Evolutionary conservation across 2,329 filamentous ascomycete genomes (phyloP).

Genomic region (Colletotrichum shisoi): DNA sequence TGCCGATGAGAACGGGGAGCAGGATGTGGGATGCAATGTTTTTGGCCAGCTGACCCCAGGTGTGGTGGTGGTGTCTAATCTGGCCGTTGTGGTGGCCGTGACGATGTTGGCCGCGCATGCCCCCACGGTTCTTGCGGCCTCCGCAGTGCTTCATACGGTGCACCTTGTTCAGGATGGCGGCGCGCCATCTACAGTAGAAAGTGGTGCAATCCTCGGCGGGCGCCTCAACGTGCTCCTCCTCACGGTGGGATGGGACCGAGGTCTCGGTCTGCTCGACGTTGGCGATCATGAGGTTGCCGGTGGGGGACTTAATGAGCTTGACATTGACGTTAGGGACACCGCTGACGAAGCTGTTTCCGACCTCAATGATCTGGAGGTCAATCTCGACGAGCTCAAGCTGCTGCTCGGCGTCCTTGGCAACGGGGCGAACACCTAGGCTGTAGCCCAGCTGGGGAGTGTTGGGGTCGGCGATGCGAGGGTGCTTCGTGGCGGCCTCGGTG

Average conservation of each 20-base stretch:
- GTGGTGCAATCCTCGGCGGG: constrained; percentile 50
- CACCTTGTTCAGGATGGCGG: constrained; percentile 52
- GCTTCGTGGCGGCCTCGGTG: constrained; percentile 43
- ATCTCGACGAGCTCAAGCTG: constrained; percentile 62
- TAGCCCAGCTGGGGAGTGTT: constrained; percentile 57
- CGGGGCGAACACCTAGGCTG: constrained; percentile 54
- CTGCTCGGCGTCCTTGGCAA: constrained; percentile 60
- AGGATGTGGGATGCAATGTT: constrained; percentile 69
- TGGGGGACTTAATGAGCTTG: constrained; percentile 67
- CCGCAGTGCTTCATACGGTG: constrained; percentile 51
- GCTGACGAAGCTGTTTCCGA: constrained; percentile 64
- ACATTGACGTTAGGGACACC: constrained; percentile 65
- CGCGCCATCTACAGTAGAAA: constrained; percentile 64
- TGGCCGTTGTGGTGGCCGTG: constrained; percentile 46
- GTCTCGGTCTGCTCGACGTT: constrained; percentile 53
- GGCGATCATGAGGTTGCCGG: constrained; percentile 64
- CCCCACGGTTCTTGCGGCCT: constrained; percentile 41
- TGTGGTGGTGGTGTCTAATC: constrained; percentile 43
- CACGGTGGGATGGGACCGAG: constrained; percentile 36
- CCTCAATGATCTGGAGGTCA: constrained; percentile 66
- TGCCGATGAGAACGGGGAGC: constrained; percentile 72
- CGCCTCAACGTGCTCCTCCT: constrained; percentile 42
- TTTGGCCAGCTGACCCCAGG: constrained; percentile 59
- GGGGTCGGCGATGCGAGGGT: constrained; percentile 46
- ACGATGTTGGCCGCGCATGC: constrained; percentile 41